These are phyloP conservation scores for Trichoderma reesei DNA, from an alignment of 495 filamentous ascomycete genomes.

Conservation along the genomic window DNA sequence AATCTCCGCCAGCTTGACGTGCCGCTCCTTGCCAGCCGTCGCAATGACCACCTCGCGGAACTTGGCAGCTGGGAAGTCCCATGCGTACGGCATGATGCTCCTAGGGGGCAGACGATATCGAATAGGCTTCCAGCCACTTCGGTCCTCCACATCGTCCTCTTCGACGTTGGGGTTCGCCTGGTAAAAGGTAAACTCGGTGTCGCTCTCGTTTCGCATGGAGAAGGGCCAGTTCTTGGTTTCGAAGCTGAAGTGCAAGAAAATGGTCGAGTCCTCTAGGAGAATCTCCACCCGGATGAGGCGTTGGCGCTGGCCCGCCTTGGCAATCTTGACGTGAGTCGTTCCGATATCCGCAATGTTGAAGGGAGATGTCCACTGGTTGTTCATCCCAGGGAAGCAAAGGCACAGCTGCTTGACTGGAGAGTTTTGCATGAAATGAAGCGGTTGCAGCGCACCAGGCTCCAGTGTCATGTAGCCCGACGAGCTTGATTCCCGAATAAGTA, in stretches of 20 bases:
- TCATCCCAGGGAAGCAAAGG: slow-evolving; percentile 86
- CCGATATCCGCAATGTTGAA: slow-evolving; percentile 95
- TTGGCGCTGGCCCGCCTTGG: slow-evolving; percentile 81
- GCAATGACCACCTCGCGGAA: slow-evolving; percentile 81
- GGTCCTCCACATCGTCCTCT: slow-evolving; percentile 76
- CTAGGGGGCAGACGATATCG: slow-evolving; percentile 86
- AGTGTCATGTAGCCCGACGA: slow-evolving; percentile 73
- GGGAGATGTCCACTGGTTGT: slow-evolving; percentile 96
- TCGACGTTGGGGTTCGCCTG: slow-evolving; percentile 64
- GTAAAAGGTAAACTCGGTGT: slow-evolving; percentile 89
- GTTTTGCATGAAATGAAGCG: slow-evolving; percentile 78
- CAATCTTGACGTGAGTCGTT: slow-evolving; percentile 84
- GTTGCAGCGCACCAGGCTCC: slow-evolving; percentile 64
- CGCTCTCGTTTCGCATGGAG: slow-evolving; percentile 95
- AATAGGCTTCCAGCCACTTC: slow-evolving; percentile 78
- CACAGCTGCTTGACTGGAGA: slow-evolving; percentile 76
- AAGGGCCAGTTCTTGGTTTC: slow-evolving; percentile 96
- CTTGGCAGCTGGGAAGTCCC: slow-evolving; percentile 97
- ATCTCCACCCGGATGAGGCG: slow-evolving; percentile 80
- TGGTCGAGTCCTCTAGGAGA: slow-evolving; percentile 80
- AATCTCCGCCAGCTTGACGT: slow-evolving; percentile 91
- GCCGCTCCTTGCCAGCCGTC: slow-evolving; percentile 68
- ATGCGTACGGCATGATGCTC: slow-evolving; percentile 98
- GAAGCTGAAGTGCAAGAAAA: slow-evolving; percentile 83
- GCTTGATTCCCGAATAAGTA: slow-evolving; percentile 78